A percentile compares a stretch with the other conserved stretches of the same genome.
Evolutionary conservation across 495 filamentous ascomycete species (phyloP).

Genomic region (Friedmanniomyces simplex): DNA sequence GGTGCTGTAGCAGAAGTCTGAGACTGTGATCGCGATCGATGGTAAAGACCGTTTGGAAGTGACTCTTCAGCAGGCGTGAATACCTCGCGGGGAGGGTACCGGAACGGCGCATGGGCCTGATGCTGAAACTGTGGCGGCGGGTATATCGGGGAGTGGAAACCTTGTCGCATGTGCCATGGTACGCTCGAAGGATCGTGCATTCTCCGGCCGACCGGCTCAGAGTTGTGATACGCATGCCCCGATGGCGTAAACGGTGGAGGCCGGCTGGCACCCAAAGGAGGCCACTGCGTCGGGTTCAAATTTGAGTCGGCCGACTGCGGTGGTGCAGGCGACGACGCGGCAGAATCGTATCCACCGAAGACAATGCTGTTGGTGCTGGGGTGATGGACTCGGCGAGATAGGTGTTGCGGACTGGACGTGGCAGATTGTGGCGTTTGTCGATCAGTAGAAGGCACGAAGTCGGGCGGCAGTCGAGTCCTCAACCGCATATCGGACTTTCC

Average conservation of each 20-base stretch:
- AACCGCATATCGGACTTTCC: slow-evolving; percentile 13
- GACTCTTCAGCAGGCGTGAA: slow-evolving; percentile 8
- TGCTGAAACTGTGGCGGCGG: neutral
- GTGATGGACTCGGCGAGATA: slow-evolving; percentile 18
- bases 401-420: slow-evolving; percentile 6
- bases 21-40: slow-evolving; percentile 5
- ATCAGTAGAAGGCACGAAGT: slow-evolving; percentile 25
- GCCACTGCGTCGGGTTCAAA: slow-evolving; percentile 15
- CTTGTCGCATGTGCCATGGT: slow-evolving; percentile 2
- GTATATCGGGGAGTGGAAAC: neutral
- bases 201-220: slow-evolving; percentile 15
- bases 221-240: slow-evolving; percentile 25
- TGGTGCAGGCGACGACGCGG: slow-evolving; percentile 26
- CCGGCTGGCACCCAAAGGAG: neutral
- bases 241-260: slow-evolving; percentile 18
- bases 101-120: neutral
- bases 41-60: neutral
- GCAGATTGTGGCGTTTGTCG: slow-evolving; percentile 16
- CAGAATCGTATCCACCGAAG: slow-evolving; percentile 29
- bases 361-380: slow-evolving; percentile 26
- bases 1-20: slow-evolving; percentile 1
- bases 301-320: slow-evolving; percentile 12
- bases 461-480: slow-evolving; percentile 22
- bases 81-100: slow-evolving; percentile 13
- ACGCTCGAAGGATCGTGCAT: neutral